These are phyloP conservation scores for Aspergillus cejpii DNA, from an alignment of 2,329 filamentous ascomycete species.

Conservation along the genomic window DNA sequence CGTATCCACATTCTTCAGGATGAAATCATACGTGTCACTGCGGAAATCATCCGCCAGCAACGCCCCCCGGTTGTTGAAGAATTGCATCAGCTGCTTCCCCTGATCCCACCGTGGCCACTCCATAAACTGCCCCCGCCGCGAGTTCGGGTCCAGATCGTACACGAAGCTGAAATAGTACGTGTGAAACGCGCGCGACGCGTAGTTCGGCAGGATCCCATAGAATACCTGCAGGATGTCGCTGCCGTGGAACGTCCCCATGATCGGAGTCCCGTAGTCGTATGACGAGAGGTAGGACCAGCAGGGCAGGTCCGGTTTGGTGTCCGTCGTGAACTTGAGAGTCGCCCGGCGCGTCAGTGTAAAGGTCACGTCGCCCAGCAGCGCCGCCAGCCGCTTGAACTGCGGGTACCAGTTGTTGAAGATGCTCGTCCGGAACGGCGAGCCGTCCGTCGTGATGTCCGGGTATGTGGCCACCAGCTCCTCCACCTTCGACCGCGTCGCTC, in stretches of 20 bases:
- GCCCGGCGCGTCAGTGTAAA: constrained; percentile 66
- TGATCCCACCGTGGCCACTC: constrained; percentile 52
- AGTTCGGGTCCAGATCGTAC: constrained; percentile 64
- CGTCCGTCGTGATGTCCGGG: constrained; percentile 48
- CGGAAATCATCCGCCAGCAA: constrained; percentile 48
- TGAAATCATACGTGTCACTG: constrained; percentile 38
- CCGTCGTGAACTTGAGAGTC: constrained; percentile 49
- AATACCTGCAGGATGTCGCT: constrained; percentile 65
- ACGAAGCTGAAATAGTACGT: constrained; percentile 69
- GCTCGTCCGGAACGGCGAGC: constrained; percentile 66
- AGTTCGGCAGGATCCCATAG: constrained; percentile 56
- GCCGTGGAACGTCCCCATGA: constrained; percentile 70
- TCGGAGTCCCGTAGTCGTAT: constrained; percentile 63
- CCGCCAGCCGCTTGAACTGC: constrained; percentile 68
- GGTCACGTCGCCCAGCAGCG: constrained; percentile 66
- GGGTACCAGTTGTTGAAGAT: constrained; percentile 66
- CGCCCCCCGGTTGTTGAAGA: constrained; percentile 35
- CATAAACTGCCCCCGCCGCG: constrained; percentile 38
- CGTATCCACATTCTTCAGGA: constrained; percentile 24
- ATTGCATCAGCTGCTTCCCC: constrained; percentile 47
- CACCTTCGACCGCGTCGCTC: constrained; percentile 49
- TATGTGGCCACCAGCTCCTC: constrained; percentile 57
- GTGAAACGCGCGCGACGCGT: constrained; percentile 54
- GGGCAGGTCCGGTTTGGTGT: constrained; percentile 52
- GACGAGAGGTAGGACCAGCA: constrained; percentile 69